Base-by-base conservation (phyloP, 2,329 filamentous ascomycete species). In the Aureobasidium mangrovei region DNA sequence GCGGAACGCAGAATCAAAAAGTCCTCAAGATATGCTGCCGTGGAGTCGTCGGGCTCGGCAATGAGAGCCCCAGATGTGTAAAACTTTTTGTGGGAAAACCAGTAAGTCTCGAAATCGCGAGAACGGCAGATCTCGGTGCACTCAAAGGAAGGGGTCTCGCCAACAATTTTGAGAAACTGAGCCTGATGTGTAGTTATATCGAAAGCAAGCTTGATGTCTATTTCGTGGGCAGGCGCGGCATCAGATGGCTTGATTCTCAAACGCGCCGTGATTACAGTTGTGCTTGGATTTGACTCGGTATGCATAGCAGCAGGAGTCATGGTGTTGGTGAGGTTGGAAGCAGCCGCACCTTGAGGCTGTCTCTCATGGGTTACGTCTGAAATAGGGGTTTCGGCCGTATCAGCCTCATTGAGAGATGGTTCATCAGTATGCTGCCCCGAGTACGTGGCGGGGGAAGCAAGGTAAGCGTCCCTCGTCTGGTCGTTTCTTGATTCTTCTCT, bases 1-100 rank as follows among this genome's bases (percentile, higher is more conserved):
- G 54, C 55, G 6, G 51, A 58, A 26, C 60, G 49, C n/a, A 60
- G 18, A 40, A 60, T 63, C 41, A 62, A 57, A 41, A 59, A 53
- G 35, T 64, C 62, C 12, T 55, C 57, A 4, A 65, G 36, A 24
- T 51, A 41, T 10, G 38, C 9, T 27, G 38, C 47, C 38, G 42
- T 4, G 10, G 47, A 7, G 5, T 51, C 38, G 10, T n/a, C 38
- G 1, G 38, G 29, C 6, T 28, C 5, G 29, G 9, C 33, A 5
- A 28, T 12, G 29, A 42, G 28, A 33, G 27, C 29, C 4, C 54
- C 54, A 3, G 47, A 52, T 8, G 47, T 35, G 18, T 9, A 47
- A 3, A n/a, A 7, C n/a, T 56, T 51, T 35, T 56, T 48, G 6
- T 33, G 24, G 3, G 12, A 7, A 26, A n/a, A 56, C 40, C 41